Percentiles rank a stretch among this genome's conserved stretches.
These are phyloP conservation scores for Colletotrichum sp. DNA, from an alignment of 2,329 filamentous ascomycete genomes.

Conservation along the genomic window DNA sequence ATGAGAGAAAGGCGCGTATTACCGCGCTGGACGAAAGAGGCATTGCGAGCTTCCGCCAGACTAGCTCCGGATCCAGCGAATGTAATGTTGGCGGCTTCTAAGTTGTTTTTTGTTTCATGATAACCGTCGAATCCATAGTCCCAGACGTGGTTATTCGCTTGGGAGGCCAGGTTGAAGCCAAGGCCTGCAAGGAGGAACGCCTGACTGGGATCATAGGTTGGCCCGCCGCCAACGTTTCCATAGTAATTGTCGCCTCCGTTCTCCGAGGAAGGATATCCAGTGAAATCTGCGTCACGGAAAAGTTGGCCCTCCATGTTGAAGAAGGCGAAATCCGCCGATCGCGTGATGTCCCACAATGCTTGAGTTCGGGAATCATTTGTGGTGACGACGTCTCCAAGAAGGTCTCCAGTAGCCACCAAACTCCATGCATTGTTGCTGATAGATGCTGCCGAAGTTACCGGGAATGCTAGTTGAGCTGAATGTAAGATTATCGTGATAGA, in stretches of 20 bases:
- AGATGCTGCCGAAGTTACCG: background rate
- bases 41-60: background rate
- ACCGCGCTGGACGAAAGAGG: background rate
- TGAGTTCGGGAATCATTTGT: background rate
- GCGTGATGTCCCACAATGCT: background rate
- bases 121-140: background rate
- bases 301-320: background rate
- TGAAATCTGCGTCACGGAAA: background rate
- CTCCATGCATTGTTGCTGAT: background rate
- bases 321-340: background rate
- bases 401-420: background rate
- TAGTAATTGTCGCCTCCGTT: background rate
- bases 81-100: background rate
- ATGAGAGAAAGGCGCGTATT: background rate
- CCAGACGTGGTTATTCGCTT: background rate
- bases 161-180: background rate
- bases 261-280: background rate
- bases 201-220: background rate
- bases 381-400: background rate
- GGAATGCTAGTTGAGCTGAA: background rate
- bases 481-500: background rate
- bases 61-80: background rate
- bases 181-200: background rate
- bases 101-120: background rate
- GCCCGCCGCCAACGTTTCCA: background rate